Evolutionary conservation across 2,329 filamentous ascomycete genomes (phyloP).

Genomic region (Magnaporthales sp.): DNA sequence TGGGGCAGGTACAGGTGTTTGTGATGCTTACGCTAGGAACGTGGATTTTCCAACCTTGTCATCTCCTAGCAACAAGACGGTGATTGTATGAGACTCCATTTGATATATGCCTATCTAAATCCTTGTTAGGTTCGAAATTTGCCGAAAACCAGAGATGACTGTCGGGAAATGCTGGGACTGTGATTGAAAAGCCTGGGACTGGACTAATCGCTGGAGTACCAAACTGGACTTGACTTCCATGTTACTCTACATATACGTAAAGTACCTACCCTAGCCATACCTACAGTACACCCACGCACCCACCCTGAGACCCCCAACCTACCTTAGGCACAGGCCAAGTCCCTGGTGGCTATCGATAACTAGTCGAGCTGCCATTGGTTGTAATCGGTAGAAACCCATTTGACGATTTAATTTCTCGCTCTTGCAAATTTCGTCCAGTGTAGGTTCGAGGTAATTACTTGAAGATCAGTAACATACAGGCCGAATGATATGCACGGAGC

Average conservation of each 20-base stretch:
- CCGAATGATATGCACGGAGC: background rate
- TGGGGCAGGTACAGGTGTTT: constrained; percentile 7
- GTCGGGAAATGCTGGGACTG: background rate
- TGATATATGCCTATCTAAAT: background rate
- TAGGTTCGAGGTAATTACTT: too few species aligned
- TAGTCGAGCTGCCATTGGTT: background rate
- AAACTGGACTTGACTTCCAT: background rate
- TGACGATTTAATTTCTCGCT: background rate
- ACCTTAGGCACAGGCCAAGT: background rate
- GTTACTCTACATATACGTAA: too few species aligned
- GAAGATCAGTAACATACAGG: background rate
- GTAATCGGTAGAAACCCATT: background rate
- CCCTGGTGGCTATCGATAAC: background rate
- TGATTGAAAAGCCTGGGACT: background rate
- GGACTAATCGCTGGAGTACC: background rate
- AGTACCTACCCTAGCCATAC: too few species aligned
- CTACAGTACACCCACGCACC: background rate
- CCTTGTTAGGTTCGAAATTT: background rate
- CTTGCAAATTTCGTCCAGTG: background rate
- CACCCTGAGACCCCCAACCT: background rate
- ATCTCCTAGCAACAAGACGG: constrained; percentile 51
- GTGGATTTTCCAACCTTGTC: constrained; percentile 51
- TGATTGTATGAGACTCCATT: constrained; percentile 41
- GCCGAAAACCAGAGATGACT: too few species aligned
- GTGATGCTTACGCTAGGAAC: constrained; percentile 47